Base-by-base conservation (phyloP, 1,284 basidiomycete species). In the Cutaneotrichosporon sp. region DNA sequence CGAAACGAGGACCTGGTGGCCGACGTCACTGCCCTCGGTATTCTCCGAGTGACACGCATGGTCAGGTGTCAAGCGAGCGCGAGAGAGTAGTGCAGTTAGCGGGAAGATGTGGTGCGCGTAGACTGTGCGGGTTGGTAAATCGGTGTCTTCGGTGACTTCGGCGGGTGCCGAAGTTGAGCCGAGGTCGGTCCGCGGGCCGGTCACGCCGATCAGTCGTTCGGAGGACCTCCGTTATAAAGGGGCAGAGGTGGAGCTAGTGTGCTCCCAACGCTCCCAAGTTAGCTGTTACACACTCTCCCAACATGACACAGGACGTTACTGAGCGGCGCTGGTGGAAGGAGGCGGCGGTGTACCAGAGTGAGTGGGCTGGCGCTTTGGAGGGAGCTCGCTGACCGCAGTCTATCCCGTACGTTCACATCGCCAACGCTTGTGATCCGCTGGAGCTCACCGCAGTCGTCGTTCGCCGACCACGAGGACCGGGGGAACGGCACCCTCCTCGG, bases 401-500 rank as follows among this genome's bases (percentile, higher is more conserved):
- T 61, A 61, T 31, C 59, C 59, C n/a, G 58, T 58, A 43, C 10
- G 57, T 38, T 4, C 2, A 36, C 31, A 16, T 2, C 4, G 3
- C 25, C 24, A 22, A 13, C 13, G 2, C 4, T 20, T 18, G 33
- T 6, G 22, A 10, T 20, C 27, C 5, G 29, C 9, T 29, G 9
- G 29, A 29, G 18, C 43, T 38, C 1, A 54, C 42, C 31, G 11
- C 49, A 57, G 56, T 54, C 59, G 64, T 72, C 71, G 1, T 72
- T 74, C 56, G 60, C 62, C 18, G 71, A 72, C 54, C 67, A 69
- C 46, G 65, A 31, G 2, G 63, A 56, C 20, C 56, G 78, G 58
- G 82, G 82, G 5, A 60, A 77, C 31, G 82, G 82, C 14, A 82
- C 82, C 53, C 67, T 83, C 18, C 69, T 68, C 2, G 81, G 82